phyloP scores from a whole-genome alignment of 2,329 filamentous ascomycete species.

The Plectosphaerella sp. region DNA sequence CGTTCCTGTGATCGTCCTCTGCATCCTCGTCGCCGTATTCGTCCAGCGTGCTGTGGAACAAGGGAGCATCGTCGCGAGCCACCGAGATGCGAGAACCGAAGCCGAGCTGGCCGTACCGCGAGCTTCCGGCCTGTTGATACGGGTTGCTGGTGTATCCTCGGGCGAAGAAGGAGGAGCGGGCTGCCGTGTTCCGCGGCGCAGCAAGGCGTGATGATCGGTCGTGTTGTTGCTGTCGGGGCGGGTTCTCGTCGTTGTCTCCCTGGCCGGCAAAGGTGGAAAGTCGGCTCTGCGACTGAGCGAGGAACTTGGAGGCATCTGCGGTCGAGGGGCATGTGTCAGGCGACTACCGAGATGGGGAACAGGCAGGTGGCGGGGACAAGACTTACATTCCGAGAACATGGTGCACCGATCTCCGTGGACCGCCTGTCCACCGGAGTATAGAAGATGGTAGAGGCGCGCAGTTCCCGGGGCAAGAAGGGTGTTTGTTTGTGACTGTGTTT shows the following conservation, averaged over 20 bases:
- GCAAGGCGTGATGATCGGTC: constrained; percentile 27
- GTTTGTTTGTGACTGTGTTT: neutral
- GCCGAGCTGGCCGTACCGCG: constrained; percentile 66
- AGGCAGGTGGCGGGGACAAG: neutral
- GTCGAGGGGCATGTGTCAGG: constrained; percentile 10
- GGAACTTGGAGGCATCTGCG: constrained; percentile 90
- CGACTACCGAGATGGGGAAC: neutral
- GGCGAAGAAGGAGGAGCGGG: constrained; percentile 37
- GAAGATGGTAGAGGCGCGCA: no score
- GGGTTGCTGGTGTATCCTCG: constrained; percentile 62
- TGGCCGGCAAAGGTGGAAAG: constrained; percentile 66
- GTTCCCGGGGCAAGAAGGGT: neutral
- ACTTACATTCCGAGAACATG: constrained; percentile 77
- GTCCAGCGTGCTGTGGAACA: constrained; percentile 91
- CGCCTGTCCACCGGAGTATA: constrained; percentile 8
- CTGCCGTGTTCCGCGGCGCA: constrained; percentile 21
- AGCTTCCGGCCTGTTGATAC: constrained; percentile 69
- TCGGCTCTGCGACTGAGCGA: constrained; percentile 92
- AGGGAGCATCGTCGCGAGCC: constrained; percentile 67
- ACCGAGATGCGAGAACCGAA: constrained; percentile 74
- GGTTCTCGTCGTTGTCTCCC: constrained; percentile 39
- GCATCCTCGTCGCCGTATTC: constrained; percentile 92
- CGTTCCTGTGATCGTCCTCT: constrained; percentile 82
- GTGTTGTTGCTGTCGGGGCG: constrained; percentile 22
- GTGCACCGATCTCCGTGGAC: constrained; percentile 14